phyloP scores from a whole-genome alignment of 768 basidiomycete genomes.

The Boletus insuetus region DNA sequence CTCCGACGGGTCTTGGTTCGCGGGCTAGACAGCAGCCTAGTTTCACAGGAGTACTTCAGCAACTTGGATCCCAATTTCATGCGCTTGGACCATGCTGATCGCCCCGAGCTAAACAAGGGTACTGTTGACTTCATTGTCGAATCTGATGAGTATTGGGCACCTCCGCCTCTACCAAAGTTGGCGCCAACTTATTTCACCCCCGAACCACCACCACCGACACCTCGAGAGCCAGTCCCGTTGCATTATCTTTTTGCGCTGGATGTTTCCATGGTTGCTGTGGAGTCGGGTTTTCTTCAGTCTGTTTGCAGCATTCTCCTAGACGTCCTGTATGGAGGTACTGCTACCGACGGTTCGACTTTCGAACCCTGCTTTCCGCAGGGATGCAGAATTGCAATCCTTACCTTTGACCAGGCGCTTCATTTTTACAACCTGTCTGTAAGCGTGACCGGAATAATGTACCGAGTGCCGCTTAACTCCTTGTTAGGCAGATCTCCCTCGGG shows the following conservation, averaged over 20 bases:
- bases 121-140: constrained; percentile 89
- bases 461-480: constrained; percentile 19
- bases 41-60: constrained; percentile 78
- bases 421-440: constrained; percentile 89
- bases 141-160: constrained; percentile 78
- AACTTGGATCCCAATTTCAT: constrained; percentile 75
- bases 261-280: constrained; percentile 65
- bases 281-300: constrained; percentile 65
- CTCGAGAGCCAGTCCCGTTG: constrained; percentile 60
- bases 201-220: constrained; percentile 44
- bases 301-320: constrained; percentile 62
- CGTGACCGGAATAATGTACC: constrained; percentile 4
- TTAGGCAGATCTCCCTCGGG: constrained; percentile 45
- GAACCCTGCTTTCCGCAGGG: constrained; percentile 51
- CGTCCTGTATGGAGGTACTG: constrained; percentile 59
- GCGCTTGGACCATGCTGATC: constrained; percentile 74
- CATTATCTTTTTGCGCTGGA: constrained; percentile 87
- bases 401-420: constrained; percentile 77
- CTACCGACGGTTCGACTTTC: constrained; percentile 39
- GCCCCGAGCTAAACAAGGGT: constrained; percentile 86
- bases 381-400: constrained; percentile 72
- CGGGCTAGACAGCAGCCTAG: constrained; percentile 37
- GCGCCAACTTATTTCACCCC: constrained; percentile 51
- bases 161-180: constrained; percentile 56
- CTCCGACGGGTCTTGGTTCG: constrained; percentile 3